Evolutionary conservation across 306 rosid species (phyloP), one percentile per base, ranked within the genome.

Genomic region (Inga laurina): DNA sequence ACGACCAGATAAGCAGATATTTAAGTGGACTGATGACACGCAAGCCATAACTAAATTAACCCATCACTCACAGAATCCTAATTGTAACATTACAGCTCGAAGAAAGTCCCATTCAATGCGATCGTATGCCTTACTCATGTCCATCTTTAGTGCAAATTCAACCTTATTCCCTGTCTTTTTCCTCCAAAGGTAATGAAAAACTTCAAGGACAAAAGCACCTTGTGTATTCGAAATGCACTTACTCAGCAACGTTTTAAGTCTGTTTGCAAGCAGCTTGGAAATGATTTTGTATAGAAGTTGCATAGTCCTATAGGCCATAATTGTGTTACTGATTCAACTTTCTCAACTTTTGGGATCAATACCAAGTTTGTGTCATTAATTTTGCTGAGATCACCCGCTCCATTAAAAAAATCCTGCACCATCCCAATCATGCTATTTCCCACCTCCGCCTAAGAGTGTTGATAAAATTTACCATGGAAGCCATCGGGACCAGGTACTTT

Each of bases 121-220:
- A 22, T 52, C 59, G 1, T 52, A 52, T 1, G 22, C 59, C 8
- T 52, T 52, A 19, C 59, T 52, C 59, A 52, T 51, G 15, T 18
- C 59, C 22, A 52, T 52, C 2, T 52, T 52, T 7, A 52, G 18
- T 1, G 59, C 22, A 52, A 52, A 52, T 0, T 52, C 59, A 19
- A 0, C 5, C 0, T 19, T 52, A 4, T 5, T 5, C 0, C 22
- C 2, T 1, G 0, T 51, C 0, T 1, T 3, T 7, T 19, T 52
- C 8, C 22, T 52, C 6, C 22, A 5, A 0, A 52, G 13, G 9
- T 45, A 45, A 2, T 45, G 49, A 9, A 45, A 45, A 1, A 8
- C 49, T 2, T 45, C 49, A 45, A 13, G 49, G 2, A 45, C 49
- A 45, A 45, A 45, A 2, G 49, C 49, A 45, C 49, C 49, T 7